Base-by-base conservation (phyloP, 2,329 filamentous ascomycete genomes). In the Penicillium hesseltinei region DNA sequence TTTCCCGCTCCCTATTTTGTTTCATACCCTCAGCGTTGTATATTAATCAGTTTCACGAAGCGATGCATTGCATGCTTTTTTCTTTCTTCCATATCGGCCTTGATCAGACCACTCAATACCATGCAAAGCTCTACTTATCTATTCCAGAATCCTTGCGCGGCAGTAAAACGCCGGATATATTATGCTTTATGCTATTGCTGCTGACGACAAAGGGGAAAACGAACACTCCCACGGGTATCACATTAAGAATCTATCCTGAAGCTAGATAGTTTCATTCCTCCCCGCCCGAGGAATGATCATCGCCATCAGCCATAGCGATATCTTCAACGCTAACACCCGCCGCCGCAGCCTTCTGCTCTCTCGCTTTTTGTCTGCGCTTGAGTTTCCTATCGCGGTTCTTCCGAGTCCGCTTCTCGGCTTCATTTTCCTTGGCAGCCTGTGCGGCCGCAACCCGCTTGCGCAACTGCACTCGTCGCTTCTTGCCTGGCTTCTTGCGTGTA, bases 401-500 rank as follows among this genome's bases (percentile, higher is more conserved):
- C 39, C 73, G 70, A 46, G 69, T 74, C 11, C 72, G 68, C 60
- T 76, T 76, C 62, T 76, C 73, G 1, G 73, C 73, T 11, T 75
- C 73, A 0, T 58, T 65, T 56, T 71, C 64, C 50, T 73, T 73
- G 2, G 71, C 71, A 44, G 60, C 61, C 46, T 70, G 61, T 8
- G 70, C 71, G 7, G 66, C 66, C 1, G 63, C 64, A 4, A 63
- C 57, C 6, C 67, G 66, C 60, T 75, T 77, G 42, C 75, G 75
- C 35, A 77, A 55, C 25, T 75, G 68, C 13, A 77, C 66, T 10
- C 75, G 74, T 2, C 75, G 68, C 64, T 77, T 78, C 58, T 78
- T 78, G 10, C 75, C 75, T 0, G 75, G 75, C 62, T 77, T 78
- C 56, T 73, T 77, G 39, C 66, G 67, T 6, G 72, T 69, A 50